A percentile compares a stretch with the other conserved stretches of the same genome.
Evolutionary conservation across 139 green algal species (phyloP).

Genomic region (Volvox africanus): DNA sequence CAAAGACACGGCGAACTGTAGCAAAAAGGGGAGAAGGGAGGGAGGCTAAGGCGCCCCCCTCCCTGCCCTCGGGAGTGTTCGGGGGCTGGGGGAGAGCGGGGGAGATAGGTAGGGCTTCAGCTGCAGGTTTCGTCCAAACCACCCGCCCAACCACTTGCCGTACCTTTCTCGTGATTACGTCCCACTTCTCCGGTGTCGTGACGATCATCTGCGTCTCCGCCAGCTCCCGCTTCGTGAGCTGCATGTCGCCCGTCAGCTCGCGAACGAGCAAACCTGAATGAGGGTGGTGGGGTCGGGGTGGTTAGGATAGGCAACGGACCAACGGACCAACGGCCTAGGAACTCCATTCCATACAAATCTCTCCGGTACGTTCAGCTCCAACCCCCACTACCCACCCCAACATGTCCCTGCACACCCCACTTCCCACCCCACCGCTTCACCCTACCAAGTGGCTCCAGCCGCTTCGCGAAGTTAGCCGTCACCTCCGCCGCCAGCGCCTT

Average conservation of each 20-base stretch:
- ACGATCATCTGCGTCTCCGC: constrained; percentile 98
- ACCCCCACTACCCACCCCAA: neutral
- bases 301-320: neutral
- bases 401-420: neutral
- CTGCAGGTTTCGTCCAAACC: no score
- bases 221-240: constrained; percentile 96
- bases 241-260: constrained; percentile 96
- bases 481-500: constrained; percentile 96
- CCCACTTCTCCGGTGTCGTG: constrained; percentile 99
- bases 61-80: neutral
- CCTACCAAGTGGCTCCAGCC: constrained; percentile 85
- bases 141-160: constrained; percentile 4
- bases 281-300: neutral
- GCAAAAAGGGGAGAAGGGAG: neutral
- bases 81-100: no score
- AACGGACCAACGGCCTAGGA: no score
- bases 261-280: constrained; percentile 83
- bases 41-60: neutral
- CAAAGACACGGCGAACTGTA: no score
- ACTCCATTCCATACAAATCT: no score
- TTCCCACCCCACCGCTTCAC: neutral
- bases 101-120: no score
- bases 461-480: constrained; percentile 85
- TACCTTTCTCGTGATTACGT: constrained; percentile 98
- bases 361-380: no score